Conservation (phyloP, 306 rosid genomes). For the Quercus dentata region DNA sequence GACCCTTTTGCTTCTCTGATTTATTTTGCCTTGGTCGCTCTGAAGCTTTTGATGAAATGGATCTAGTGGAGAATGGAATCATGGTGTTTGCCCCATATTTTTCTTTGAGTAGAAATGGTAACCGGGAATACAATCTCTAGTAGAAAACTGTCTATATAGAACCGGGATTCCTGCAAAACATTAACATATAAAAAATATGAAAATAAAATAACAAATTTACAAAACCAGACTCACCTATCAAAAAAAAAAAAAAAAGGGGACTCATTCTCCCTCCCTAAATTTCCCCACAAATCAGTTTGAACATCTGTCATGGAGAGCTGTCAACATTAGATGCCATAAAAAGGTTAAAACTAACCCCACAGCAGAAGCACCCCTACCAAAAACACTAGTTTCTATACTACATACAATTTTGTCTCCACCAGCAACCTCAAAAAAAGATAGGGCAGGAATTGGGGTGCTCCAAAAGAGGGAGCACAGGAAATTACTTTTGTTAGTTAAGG, state of each 20-base stretch:
- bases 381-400: not conserved
- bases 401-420: not conserved
- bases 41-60: conserved; percentile 60
- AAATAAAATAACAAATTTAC: not conserved
- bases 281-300: not conserved
- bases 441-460: not conserved
- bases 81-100: conserved; percentile 26
- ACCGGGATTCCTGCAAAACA: conserved; percentile 29
- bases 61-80: conserved; percentile 28
- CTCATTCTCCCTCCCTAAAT: not conserved
- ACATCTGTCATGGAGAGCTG: not conserved
- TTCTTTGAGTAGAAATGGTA: conserved; percentile 27
- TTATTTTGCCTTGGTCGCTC: conserved; percentile 26
- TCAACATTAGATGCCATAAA: not conserved
- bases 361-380: not conserved
- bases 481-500: not conserved
- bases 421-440: not conserved
- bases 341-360: not conserved
- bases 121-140: conserved; percentile 5
- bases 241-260: not conserved
- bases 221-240: not conserved
- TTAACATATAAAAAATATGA: not conserved
- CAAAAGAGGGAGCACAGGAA: not conserved
- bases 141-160: conserved; percentile 26
- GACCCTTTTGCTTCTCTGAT: conserved; percentile 27